Evolutionary conservation across 164 flowering plant species (phyloP).

Genomic region (Pachysandra terminalis): DNA sequence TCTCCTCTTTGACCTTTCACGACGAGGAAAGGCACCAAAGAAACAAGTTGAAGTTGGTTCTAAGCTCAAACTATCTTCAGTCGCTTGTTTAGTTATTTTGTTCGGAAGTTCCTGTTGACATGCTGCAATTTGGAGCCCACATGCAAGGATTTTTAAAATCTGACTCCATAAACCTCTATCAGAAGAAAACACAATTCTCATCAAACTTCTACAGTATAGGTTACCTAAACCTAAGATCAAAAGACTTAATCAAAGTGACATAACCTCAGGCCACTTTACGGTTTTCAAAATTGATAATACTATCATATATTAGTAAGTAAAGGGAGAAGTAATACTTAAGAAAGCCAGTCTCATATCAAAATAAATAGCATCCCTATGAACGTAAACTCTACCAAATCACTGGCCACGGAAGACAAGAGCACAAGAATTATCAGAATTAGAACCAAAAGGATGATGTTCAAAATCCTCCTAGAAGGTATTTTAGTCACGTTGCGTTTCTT

Average conservation of each 20-base stretch:
- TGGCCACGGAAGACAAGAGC: no score
- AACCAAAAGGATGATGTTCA: no score
- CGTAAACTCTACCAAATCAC: no score
- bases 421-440: no score
- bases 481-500: no score
- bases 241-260: not conserved
- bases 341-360: no score
- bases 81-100: conserved; percentile 13
- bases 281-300: not conserved
- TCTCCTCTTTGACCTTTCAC: conserved; percentile 9
- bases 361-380: no score
- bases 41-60: conserved; percentile 17
- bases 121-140: conserved; percentile 23
- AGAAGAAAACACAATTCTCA: not conserved
- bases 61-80: conserved; percentile 4
- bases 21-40: conserved; percentile 11
- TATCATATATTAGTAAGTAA: not conserved
- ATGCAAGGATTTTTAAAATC: conserved; percentile 21
- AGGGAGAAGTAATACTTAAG: no score
- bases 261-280: not conserved
- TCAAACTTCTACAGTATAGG: not conserved
- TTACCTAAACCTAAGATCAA: not conserved
- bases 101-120: conserved; percentile 2
- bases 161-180: conserved; percentile 5
- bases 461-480: no score